These are phyloP conservation scores for Irpex sp. DNA, from an alignment of 1,284 basidiomycete species.

Conservation along the genomic window DNA sequence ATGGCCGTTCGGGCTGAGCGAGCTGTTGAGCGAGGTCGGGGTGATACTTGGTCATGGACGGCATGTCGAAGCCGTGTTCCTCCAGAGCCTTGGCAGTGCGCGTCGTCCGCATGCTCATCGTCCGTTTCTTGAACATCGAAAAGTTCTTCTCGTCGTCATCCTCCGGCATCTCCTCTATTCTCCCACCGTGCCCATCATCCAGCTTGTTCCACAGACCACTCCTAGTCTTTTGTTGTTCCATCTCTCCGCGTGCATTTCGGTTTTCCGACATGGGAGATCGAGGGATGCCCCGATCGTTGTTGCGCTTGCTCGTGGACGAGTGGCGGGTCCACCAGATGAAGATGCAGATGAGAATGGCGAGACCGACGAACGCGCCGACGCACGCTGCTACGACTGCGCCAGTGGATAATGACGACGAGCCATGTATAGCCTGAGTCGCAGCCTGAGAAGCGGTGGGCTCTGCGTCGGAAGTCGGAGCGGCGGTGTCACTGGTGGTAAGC, in stretches of 20 bases:
- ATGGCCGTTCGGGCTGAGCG: constrained; percentile 37
- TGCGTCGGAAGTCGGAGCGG: constrained; percentile 9
- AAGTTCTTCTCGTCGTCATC: constrained; percentile 28
- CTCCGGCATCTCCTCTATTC: constrained; percentile 15
- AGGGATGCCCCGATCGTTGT: constrained; percentile 11
- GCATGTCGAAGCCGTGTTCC: constrained; percentile 30
- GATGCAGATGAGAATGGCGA: constrained; percentile 22
- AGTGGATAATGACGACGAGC: constrained; percentile 19
- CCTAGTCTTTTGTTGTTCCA: constrained; percentile 15
- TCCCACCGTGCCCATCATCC: constrained; percentile 11
- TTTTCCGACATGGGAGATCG: constrained; percentile 11
- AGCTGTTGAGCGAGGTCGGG: constrained; percentile 50
- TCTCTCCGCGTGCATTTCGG: constrained; percentile 17
- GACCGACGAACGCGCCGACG: constrained; percentile 26
- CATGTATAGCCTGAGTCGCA: constrained; percentile 9
- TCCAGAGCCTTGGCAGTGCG: constrained; percentile 26
- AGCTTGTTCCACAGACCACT: constrained; percentile 18
- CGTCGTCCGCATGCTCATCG: constrained; percentile 46
- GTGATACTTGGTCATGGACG: constrained; percentile 42
- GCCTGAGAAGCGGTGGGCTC: constrained; percentile 10
- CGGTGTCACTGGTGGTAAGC: constrained; percentile 11
- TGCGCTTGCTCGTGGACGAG: constrained; percentile 13
- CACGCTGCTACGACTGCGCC: constrained; percentile 30
- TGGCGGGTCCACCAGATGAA: constrained; percentile 22
- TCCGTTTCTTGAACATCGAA: constrained; percentile 58